Conservation (phyloP, 495 filamentous ascomycete genomes). For the Podospora sp. region DNA sequence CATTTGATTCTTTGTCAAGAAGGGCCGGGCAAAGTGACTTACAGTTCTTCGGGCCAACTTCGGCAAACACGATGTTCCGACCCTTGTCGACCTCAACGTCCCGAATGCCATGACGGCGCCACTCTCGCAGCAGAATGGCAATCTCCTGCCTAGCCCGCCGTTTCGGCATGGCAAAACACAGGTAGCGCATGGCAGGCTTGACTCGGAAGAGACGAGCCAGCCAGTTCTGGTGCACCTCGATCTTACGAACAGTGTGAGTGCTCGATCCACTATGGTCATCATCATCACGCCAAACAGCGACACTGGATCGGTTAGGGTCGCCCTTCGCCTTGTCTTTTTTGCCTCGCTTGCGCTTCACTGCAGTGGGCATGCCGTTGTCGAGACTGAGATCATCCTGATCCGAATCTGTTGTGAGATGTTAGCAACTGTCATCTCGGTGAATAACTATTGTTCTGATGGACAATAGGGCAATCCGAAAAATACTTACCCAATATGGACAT, state of each 20-base stretch:
- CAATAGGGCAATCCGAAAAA: not conserved
- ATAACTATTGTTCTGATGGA: not conserved
- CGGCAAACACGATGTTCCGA: slow-evolving; percentile 72
- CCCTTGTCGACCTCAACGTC: slow-evolving; percentile 74
- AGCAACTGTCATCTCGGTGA: not conserved
- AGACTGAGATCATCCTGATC: not conserved
- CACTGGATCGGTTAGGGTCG: not conserved
- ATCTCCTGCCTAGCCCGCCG: slow-evolving; percentile 74
- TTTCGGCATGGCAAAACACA: slow-evolving; percentile 73
- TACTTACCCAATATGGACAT: slow-evolving; percentile 3
- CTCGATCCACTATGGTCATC: not conserved
- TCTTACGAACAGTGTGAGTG: slow-evolving; percentile 41
- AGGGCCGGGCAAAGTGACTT: slow-evolving; percentile 41
- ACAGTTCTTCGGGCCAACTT: slow-evolving; percentile 77
- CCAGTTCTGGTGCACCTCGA: slow-evolving; percentile 74
- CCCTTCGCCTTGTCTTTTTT: not conserved
- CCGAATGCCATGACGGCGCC: slow-evolving; percentile 77
- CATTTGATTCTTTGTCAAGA: slow-evolving; percentile 6
- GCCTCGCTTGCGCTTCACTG: not conserved
- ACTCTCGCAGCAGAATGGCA: slow-evolving; percentile 69
- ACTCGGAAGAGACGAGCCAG: slow-evolving; percentile 84
- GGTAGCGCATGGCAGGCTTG: slow-evolving; percentile 71
- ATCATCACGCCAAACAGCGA: not conserved
- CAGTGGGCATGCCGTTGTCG: not conserved
- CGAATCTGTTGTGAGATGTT: not conserved